phyloP scores from a whole-genome alignment of 2,329 filamentous ascomycete genomes.

The Neophaeococcomyces aloes region DNA sequence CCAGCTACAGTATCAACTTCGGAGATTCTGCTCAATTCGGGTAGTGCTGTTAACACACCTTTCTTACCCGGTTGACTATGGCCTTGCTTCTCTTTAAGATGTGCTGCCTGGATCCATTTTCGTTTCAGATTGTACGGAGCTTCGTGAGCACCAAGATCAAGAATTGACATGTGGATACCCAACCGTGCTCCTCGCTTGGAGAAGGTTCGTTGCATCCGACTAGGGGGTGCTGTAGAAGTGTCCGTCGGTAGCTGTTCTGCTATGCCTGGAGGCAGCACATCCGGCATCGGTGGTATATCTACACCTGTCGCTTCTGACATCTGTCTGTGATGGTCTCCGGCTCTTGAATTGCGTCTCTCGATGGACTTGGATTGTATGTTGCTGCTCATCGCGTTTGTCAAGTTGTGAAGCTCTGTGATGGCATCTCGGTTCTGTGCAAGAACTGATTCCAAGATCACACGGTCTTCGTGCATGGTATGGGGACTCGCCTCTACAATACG shows the following conservation, averaged over 20 bases:
- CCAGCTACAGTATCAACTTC: constrained; percentile 12
- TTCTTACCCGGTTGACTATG: constrained; percentile 1
- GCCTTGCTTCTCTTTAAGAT: neutral
- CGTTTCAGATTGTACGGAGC: constrained; percentile 16
- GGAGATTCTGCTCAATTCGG: constrained; percentile 17
- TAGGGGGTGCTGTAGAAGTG: neutral
- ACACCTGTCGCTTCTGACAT: constrained; percentile 18
- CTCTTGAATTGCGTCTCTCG: constrained; percentile 9
- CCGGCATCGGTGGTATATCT: constrained; percentile 13
- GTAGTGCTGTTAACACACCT: constrained; percentile 8
- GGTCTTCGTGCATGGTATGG: constrained; percentile 19
- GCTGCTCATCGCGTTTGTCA: constrained; percentile 11
- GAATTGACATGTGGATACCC: constrained; percentile 20
- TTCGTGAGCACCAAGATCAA: constrained; percentile 18
- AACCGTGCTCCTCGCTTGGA: constrained; percentile 19
- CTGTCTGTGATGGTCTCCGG: constrained; percentile 17
- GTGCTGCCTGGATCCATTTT: constrained; percentile 20
- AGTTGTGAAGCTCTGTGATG: constrained; percentile 15
- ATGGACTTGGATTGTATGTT: constrained; percentile 5
- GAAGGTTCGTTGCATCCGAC: constrained; percentile 12
- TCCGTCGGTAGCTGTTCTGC: constrained; percentile 8
- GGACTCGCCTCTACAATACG: constrained; percentile 16
- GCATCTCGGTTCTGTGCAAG: constrained; percentile 18
- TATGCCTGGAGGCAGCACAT: constrained; percentile 13
- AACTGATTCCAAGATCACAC: constrained; percentile 18